Conservation (phyloP, 2,329 filamentous ascomycete genomes). For the Aureobasidium namibiae region DNA sequence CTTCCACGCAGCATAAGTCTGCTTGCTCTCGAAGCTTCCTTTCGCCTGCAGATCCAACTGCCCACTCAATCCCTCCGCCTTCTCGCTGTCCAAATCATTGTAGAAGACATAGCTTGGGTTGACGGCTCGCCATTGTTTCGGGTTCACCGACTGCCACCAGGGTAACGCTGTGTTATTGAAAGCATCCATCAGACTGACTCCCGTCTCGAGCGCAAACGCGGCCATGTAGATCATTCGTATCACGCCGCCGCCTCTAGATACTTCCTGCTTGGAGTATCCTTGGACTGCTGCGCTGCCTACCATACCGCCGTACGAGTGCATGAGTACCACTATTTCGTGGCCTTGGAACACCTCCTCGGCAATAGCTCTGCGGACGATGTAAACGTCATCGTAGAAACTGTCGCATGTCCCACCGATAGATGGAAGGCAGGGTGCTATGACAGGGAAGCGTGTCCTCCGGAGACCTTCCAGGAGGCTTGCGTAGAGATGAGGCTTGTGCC, state of each 20-base stretch:
- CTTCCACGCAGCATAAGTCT: slow-evolving; percentile 30
- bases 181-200: slow-evolving; percentile 16
- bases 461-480: slow-evolving; percentile 17
- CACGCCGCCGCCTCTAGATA: slow-evolving; percentile 19
- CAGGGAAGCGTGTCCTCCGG: slow-evolving; percentile 18
- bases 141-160: slow-evolving; percentile 4
- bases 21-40: slow-evolving; percentile 17
- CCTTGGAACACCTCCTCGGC: slow-evolving; percentile 16
- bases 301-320: slow-evolving; percentile 26
- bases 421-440: slow-evolving; percentile 16
- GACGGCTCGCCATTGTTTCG: slow-evolving; percentile 10
- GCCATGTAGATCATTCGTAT: slow-evolving; percentile 20
- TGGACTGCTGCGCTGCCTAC: slow-evolving; percentile 21
- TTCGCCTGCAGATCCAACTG: slow-evolving; percentile 25
- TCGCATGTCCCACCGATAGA: slow-evolving; percentile 15
- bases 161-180: slow-evolving; percentile 13
- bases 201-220: slow-evolving; percentile 20
- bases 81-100: slow-evolving; percentile 25
- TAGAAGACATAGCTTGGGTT: slow-evolving; percentile 25
- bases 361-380: slow-evolving; percentile 17
- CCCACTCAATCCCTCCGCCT: slow-evolving; percentile 17
- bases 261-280: slow-evolving; percentile 17
- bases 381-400: slow-evolving; percentile 19
- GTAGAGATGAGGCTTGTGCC: slow-evolving; percentile 20
- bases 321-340: slow-evolving; percentile 21